Evolutionary conservation across 495 filamentous ascomycete species (phyloP).

Genomic region (Trypethelium eluteriae): DNA sequence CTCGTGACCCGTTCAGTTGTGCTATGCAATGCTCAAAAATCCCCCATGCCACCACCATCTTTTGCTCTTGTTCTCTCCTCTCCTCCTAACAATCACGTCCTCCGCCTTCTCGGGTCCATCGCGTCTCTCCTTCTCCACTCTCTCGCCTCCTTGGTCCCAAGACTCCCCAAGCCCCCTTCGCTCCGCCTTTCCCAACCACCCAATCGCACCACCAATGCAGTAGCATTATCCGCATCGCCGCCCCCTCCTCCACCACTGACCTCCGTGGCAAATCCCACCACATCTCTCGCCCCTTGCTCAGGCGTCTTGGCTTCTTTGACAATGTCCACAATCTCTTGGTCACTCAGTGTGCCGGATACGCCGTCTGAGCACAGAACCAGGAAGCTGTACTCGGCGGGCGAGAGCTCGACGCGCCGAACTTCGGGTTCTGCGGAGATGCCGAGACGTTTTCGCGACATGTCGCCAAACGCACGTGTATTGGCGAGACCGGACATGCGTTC

Average conservation of each 20-base stretch:
- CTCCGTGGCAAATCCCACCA: conserved; percentile 83
- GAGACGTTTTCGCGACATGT: conserved; percentile 81
- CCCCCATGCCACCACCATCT: not conserved
- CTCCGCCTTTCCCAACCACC: conserved; percentile 91
- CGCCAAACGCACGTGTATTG: conserved; percentile 89
- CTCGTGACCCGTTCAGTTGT: no score
- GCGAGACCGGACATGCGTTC: conserved; percentile 90
- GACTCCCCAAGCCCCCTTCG: conserved; percentile 78
- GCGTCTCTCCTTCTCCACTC: conserved; percentile 81
- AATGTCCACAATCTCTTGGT: conserved; percentile 93
- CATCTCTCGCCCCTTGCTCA: conserved; percentile 67
- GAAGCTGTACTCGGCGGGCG: conserved; percentile 77
- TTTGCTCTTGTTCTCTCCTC: not conserved
- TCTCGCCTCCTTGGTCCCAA: conserved; percentile 83
- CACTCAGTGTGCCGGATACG: conserved; percentile 68
- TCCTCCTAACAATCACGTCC: conserved; percentile 25
- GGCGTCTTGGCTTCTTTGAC: conserved; percentile 89
- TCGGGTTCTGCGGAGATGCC: conserved; percentile 93
- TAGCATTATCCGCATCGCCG: conserved; percentile 80
- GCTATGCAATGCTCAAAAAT: not conserved
- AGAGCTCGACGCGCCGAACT: conserved; percentile 62
- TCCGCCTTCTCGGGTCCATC: conserved; percentile 68
- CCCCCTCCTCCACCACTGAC: conserved; percentile 43
- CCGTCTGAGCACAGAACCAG: conserved; percentile 83
- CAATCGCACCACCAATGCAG: conserved; percentile 81